These are phyloP conservation scores for Pseudocercospora crystallina DNA, from an alignment of 2,329 filamentous ascomycete genomes.

Conservation along the genomic window DNA sequence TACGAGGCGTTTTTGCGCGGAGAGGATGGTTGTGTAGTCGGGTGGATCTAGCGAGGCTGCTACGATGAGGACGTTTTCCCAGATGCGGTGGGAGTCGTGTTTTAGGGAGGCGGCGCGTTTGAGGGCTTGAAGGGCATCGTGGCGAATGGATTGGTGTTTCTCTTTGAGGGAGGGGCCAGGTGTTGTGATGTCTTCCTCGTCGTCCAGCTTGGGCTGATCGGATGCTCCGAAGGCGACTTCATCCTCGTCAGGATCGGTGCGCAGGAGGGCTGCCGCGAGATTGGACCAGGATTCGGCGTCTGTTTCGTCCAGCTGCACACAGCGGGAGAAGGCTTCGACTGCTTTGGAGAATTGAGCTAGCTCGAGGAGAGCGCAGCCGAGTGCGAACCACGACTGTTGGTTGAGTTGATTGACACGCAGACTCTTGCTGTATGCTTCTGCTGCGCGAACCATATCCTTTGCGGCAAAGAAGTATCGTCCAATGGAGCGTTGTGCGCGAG, in stretches of 20 bases:
- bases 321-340: conserved; percentile 77
- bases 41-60: conserved; percentile 75
- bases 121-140: conserved; percentile 78
- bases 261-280: conserved; percentile 75
- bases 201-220: conserved; percentile 24
- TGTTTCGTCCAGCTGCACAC: conserved; percentile 80
- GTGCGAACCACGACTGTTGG: conserved; percentile 80
- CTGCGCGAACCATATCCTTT: conserved; percentile 67
- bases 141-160: conserved; percentile 59
- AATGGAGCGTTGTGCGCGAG: conserved; percentile 82
- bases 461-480: conserved; percentile 72
- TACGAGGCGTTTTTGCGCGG: conserved; percentile 72
- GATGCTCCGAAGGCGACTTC: not conserved
- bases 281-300: conserved; percentile 96
- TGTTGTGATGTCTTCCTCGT: conserved; percentile 30
- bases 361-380: conserved; percentile 84
- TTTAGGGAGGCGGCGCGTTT: conserved; percentile 83
- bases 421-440: conserved; percentile 74
- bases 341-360: conserved; percentile 75
- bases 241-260: conserved; percentile 24
- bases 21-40: conserved; percentile 71
- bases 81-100: conserved; percentile 85
- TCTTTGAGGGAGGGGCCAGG: conserved; percentile 18
- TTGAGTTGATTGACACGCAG: conserved; percentile 78
- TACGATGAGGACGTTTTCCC: conserved; percentile 93